Base-by-base conservation (phyloP, 2,329 filamentous ascomycete species). In the Leptographium radiaticola region DNA sequence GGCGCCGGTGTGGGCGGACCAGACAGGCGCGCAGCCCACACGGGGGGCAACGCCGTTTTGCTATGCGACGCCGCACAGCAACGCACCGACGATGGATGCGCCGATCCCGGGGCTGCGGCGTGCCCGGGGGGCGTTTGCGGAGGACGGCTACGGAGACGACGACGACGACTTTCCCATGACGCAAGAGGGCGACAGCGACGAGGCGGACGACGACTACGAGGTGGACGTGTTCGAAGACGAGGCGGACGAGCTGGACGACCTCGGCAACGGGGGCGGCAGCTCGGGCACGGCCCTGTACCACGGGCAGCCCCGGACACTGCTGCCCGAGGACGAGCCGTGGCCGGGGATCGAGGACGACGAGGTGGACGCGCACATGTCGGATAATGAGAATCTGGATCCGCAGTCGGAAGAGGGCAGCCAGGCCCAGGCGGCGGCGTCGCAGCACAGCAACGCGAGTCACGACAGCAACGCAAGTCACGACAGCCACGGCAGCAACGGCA, bases 51-150 rank as follows among this genome's bases (percentile, higher is more conserved):
- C 76, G 0, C 84, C 83, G 0, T 81, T 81, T 59, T 82, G 81
- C n/a, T 89, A 89, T 62, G 84, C 84, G 3, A 90, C 86, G 0
- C 86, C 86, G 0, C 75, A 84, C 63, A 89, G 84, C 62, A 83
- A 81, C 57, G 77, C 73, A 4, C 73, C 79, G 1, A 65, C 71
- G 13, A 74, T 76, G 53, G 58, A 67, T 9, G 43, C 25, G 18
- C 68, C 69, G 9, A 60, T 61, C 3, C 58, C 58, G 20, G 47
- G 49, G 2, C 49, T 43, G n/a, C 51, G 48, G 18, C 49, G 60
- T 1, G 59, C 49, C 34, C 52, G 55, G 8, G 49, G 36, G 0
- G 58, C 58, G 39, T 31, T 31, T 61, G 62, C 53, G 8, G 60
- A 61, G 57, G 57, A 53, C 11, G 60, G 65, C 53, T 59, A 58